Evolutionary conservation across 225 moss, liverwort and hornwort genomes (phyloP), one percentile per base, ranked within the genome.

Genomic region (Polytrichum commune): DNA sequence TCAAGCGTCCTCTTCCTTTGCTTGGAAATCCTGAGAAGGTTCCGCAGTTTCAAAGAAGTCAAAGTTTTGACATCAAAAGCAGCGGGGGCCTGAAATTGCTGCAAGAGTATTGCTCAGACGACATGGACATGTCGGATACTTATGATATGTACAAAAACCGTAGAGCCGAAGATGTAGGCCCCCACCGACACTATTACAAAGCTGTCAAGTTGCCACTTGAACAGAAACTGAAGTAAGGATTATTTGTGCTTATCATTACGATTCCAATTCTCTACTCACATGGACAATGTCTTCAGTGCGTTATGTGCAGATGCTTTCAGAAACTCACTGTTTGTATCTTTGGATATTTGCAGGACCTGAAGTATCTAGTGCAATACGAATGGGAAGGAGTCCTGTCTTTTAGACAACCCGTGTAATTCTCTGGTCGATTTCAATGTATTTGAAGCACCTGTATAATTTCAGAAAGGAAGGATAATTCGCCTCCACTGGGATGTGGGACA

Each of bases 171-270:
- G 70, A 70, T 78, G 27, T 79, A 74, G 84, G 84, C 66, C 84
- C 87, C 69, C 87, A 88, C 72, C 87, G 87, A 75, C 87, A 88
- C 38, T 84, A 88, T 77, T 88, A 88, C 82, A 88, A 88, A 77
- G 35, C 79, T 71, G 79, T 84, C 61, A 84, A 77, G 68, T 61
- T 71, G 35, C 79, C 82, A 65, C 84, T 71, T 57, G 79, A 88
- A 73, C 68, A 79, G 53, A 88, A 82, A 73, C 33, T 84, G 20
- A 84, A 87, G 87, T 87, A 79, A 29, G 77, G 77, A 30, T 29
- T 54, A 29, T 55, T 20, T 35, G 58, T 46, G 4, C 46, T 46
- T 13, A 16, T 13, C 46, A 46, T 46, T 3, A 16, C 13, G 46
- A 46, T 16, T 46, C 46, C 46, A 46, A 4, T 13, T 13, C 13